phyloP scores from a whole-genome alignment of 2,329 filamentous ascomycete species.

The Fusarium caatingaense region DNA sequence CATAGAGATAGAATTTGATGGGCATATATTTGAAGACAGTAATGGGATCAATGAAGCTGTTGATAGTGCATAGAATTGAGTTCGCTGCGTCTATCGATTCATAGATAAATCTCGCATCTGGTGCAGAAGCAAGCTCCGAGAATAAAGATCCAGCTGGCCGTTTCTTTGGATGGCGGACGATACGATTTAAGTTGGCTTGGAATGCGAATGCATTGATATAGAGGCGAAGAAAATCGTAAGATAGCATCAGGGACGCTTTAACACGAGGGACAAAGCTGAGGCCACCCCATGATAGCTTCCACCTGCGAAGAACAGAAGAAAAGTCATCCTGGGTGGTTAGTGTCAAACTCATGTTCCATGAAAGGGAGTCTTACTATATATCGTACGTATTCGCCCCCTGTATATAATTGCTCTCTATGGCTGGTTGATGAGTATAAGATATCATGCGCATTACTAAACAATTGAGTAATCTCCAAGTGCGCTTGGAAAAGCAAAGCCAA shows the following conservation, averaged over 20 bases:
- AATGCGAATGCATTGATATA: constrained; percentile 83
- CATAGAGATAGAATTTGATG: constrained; percentile 70
- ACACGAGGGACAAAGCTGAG: constrained; percentile 72
- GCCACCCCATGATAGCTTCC: constrained; percentile 77
- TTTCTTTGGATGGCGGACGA: constrained; percentile 49
- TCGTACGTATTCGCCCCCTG: constrained; percentile 78
- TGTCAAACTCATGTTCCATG: rapidly evolving
- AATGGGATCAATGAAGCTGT: constrained; percentile 68
- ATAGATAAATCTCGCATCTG: constrained; percentile 74
- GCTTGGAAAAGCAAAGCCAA: constrained; percentile 77
- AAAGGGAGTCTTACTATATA: constrained; percentile 62
- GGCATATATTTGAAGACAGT: constrained; percentile 72
- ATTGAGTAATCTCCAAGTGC: constrained; percentile 75
- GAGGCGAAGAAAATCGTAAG: constrained; percentile 77
- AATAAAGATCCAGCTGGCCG: constrained; percentile 55
- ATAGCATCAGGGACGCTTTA: constrained; percentile 74
- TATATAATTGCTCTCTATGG: constrained; percentile 75
- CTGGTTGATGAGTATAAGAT: constrained; percentile 78
- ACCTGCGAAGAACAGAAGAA: constrained; percentile 73
- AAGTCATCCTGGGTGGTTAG: constrained; percentile 67
- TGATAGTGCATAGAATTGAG: constrained; percentile 68
- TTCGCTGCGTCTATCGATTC: constrained; percentile 74
- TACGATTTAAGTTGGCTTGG: constrained; percentile 72
- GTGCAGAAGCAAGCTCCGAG: constrained; percentile 67
- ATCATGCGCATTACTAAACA: constrained; percentile 80